Evolutionary conservation across 2,329 filamentous ascomycete species (phyloP), one percentile per base, ranked within the genome.

Genomic region (Paracoccidioides lutzii): DNA sequence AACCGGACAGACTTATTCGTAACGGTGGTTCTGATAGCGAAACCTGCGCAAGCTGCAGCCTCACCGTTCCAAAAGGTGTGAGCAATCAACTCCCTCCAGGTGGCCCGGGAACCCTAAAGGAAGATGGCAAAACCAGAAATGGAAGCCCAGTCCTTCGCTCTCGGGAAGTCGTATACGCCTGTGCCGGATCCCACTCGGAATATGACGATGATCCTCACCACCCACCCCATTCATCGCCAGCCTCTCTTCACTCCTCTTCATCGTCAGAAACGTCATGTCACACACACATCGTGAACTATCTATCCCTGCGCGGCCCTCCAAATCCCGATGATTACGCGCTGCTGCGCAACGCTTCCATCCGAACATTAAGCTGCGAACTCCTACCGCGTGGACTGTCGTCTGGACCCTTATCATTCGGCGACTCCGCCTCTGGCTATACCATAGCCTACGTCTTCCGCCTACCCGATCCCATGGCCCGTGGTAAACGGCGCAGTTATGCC

Each of bases 361-460:
- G 79, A 58, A 80, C 79, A 0, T 67, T 82, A 41, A 81, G 78
- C 57, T 79, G 76, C 57, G 79, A 82, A 63, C 72, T 76, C 8
- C 70, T 82, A 3, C 79, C 79, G 3, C 74, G 75, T 40, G 78
- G 78, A 51, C 75, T 79, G 43, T 76, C 78, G 0, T 79, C 78
- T 5, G 79, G 79, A 0, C 77, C 78, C n/a, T 67, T 82, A 49
- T 79, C 76, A 62, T 82, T 81, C 60, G 79, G 79, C 33, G 79
- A 81, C 59, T 71, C 76, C 0, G 72, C 72, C 22, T 73, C 76
- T 5, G 79, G 79, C 53, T 80, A 81, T 67, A 81, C 79, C 15
- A 78, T 81, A 53, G 78, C 79, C 44, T 81, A 80, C 63, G 74
- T 80, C 43, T 82, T 82, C 65, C 78, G 78, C 46, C 72, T 82